These are phyloP conservation scores for Lecanosticta acicola DNA, from an alignment of 2,329 filamentous ascomycete genomes.

Conservation along the genomic window DNA sequence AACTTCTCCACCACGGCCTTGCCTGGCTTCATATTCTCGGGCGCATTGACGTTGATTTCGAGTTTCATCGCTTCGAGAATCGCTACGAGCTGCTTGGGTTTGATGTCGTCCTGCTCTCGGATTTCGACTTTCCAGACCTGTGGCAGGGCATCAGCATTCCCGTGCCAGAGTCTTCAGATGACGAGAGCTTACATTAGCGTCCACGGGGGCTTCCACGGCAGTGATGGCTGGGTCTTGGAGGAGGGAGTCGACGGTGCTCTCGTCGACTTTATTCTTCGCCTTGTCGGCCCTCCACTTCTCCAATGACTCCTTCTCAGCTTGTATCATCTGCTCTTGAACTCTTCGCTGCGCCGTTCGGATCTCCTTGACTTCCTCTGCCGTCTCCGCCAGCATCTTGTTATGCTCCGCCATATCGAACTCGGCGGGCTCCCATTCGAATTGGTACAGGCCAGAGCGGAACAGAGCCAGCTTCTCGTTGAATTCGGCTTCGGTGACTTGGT, in stretches of 20 bases:
- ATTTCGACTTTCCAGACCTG: constrained; percentile 39
- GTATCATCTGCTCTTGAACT: constrained; percentile 46
- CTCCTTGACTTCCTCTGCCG: constrained; percentile 43
- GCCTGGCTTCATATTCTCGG: constrained; percentile 26
- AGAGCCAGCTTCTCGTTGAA: constrained; percentile 45
- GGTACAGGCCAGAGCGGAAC: constrained; percentile 48
- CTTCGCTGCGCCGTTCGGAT: constrained; percentile 44
- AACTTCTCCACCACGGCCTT: constrained; percentile 37
- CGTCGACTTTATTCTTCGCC: constrained; percentile 40
- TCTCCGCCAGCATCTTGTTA: constrained; percentile 45
- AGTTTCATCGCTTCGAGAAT: constrained; percentile 46
- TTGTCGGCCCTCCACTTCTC: constrained; percentile 41
- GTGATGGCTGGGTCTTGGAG: constrained; percentile 36
- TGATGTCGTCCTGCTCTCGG: constrained; percentile 34
- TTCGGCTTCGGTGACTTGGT: constrained; percentile 49
- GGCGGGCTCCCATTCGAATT: constrained; percentile 46
- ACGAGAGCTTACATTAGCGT: constrained; percentile 36
- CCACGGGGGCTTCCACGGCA: constrained; percentile 39
- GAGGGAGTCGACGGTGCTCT: constrained; percentile 46
- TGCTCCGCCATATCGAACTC: constrained; percentile 54
- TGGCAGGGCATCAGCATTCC: neutral
- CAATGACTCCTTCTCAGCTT: constrained; percentile 43
- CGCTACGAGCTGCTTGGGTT: constrained; percentile 32
- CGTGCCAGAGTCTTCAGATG: neutral
- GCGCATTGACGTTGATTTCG: constrained; percentile 41